Base-by-base conservation (phyloP, 2,329 filamentous ascomycete genomes). In the Graphilbum ipis-grandicollis region DNA sequence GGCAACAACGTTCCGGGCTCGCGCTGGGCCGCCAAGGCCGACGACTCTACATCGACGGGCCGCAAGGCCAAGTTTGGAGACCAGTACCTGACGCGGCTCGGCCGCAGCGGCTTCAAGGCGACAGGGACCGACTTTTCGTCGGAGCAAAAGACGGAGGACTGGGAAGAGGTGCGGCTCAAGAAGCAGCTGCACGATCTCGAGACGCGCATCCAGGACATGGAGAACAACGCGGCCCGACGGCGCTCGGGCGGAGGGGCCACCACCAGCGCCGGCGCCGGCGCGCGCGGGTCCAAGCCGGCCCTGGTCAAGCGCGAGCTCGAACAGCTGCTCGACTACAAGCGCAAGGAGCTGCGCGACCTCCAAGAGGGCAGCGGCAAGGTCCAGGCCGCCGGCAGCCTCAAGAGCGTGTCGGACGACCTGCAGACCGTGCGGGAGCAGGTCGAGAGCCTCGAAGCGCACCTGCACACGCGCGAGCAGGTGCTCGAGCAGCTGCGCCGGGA, bases 31-130 rank as follows among this genome's bases (percentile, higher is more conserved):
- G 70, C 74, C 42, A 74, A 79, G 44, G 72, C 77, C 34, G 81
- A 86, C 51, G 83, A 92, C 36, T 71, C 71, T 45, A 94, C 88
- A 0, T 61, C 71, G 26, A 90, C 84, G 1, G 86, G 88, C 40
- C 79, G 82, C 52, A 98, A 98, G 61, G 79, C 85, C 48, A 94
- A 93, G 60, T 98, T 98, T 52, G 90, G 90, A 46, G 90, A 98
- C 56, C 82, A 93, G 44, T 98, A 96, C 58, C 71, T 98, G 39
- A 92, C 82, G 42, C 77, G 90, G 12, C 68, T 98, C 29, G 90
- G 90, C 36, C 79, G 86, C 50, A 75, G 78, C 46, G 77, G 71
- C 41, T 88, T 90, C 59, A 78, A 81, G 52, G 72, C 80, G 9
- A 65, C 78, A 30, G 90, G 90, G 19, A 98, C 90, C 2, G 86